Evolutionary conservation across 306 rosid genomes (phyloP), one percentile per base, ranked within the genome.

Genomic region (Glycyrrhiza uralensis): DNA sequence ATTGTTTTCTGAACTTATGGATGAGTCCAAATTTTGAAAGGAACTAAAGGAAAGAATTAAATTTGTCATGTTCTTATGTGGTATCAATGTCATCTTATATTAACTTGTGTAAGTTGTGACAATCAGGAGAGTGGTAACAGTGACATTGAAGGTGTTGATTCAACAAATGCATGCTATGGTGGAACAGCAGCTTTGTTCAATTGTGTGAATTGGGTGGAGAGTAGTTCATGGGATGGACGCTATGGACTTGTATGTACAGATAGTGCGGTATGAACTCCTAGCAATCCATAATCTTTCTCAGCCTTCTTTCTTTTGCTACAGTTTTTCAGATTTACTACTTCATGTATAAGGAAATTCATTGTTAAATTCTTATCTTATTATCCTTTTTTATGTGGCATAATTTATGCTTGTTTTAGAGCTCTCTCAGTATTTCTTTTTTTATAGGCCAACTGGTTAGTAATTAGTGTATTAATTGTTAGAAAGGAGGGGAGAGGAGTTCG

Each of bases 161-260:
- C 98, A 38, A 86, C 92, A 22, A 94, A 94, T 73, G 98, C 98
- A 36, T 94, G 97, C 92, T 94, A 94, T 72, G 98, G 98, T 26
- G 98, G 98, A 75, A 94, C 98, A 63, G 98, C 98, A 19, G 98
- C 98, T 59, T 77, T 94, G 77, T 89, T 94, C 84, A 94, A 94
- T 66, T 94, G 98, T 82, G 96, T 91, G 84, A 94, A 94, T 28
- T 94, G 98, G 98, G 95, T 94, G 69, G 98, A 94, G 83, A 91
- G 99, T 84, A 83, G 71, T 81, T 95, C 99, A 12, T 95, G 99
- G 99, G 99, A 95, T 80, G 99, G 99, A 22, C 99, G 97, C 58
- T 91, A 95, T 58, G 99, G 97, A 52, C 97, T 95, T 64, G 97
- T 95, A 85, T 91, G 93, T 80, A 89, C 97, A 5, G 99, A 95